A percentile compares a stretch with the other conserved stretches of the same genome.
phyloP scores from a whole-genome alignment of 129 eudicot species.

The Logfia minima region DNA sequence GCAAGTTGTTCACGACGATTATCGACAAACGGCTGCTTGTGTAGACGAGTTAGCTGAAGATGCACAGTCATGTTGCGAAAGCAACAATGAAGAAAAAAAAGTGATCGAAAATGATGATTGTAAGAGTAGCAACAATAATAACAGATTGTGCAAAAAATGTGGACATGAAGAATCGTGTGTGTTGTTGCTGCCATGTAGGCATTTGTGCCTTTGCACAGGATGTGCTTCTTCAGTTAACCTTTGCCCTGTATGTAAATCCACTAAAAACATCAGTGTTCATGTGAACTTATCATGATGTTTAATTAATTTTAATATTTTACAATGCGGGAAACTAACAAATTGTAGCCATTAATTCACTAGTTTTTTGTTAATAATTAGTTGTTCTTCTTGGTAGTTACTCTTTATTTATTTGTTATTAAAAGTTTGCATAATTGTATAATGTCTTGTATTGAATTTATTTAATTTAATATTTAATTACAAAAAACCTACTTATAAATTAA shows the following conservation, averaged over 20 bases:
- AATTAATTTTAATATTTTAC: background rate
- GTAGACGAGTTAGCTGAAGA: slow-evolving; percentile 46
- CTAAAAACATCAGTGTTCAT: slow-evolving; percentile 74
- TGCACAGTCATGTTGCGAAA: slow-evolving; percentile 86
- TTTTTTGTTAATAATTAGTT: background rate
- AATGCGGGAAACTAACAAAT: slow-evolving; percentile 24
- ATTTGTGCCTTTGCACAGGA: slow-evolving; percentile 73
- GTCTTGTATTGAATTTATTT: too few species aligned
- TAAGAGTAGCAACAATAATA: slow-evolving; percentile 12
- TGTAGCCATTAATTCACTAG: slow-evolving; percentile 19
- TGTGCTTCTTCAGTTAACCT: slow-evolving; percentile 64
- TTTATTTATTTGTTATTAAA: too few species aligned
- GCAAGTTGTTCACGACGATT: slow-evolving; percentile 44
- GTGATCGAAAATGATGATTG: slow-evolving; percentile 26
- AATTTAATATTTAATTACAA: too few species aligned
- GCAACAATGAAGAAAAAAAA: slow-evolving; percentile 42
- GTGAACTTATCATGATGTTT: slow-evolving; percentile 59
- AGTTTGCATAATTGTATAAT: too few species aligned
- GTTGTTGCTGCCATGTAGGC: slow-evolving; percentile 81
- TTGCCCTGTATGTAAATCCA: slow-evolving; percentile 77
- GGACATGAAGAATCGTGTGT: slow-evolving; percentile 71
- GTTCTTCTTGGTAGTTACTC: too few species aligned
- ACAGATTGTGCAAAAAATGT: slow-evolving; percentile 65
- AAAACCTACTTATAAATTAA: too few species aligned
- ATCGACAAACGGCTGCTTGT: slow-evolving; percentile 17